Conservation (phyloP, 2,329 filamentous ascomycete species). For the Aspergillus aculeatus region DNA sequence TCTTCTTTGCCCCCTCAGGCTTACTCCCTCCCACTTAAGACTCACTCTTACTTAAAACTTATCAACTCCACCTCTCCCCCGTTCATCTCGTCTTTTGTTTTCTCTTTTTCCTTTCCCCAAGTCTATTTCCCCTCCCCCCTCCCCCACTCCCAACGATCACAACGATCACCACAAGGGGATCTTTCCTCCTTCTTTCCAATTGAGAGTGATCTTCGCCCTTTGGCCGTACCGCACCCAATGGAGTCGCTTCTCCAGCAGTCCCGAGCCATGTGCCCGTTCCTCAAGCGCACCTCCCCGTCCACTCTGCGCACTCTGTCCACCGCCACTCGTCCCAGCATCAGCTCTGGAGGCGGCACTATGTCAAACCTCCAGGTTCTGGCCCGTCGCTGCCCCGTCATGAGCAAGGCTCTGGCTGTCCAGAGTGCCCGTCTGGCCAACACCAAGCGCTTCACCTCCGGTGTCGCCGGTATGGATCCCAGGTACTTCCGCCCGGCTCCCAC, state of each 20-base stretch:
- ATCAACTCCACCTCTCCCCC: not conserved
- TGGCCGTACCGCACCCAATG: slow-evolving; percentile 55
- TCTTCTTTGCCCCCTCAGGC: slow-evolving; percentile 7
- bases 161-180: not conserved
- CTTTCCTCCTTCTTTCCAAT: not conserved
- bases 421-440: slow-evolving; percentile 42
- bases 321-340: slow-evolving; percentile 62
- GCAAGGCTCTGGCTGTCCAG: slow-evolving; percentile 92
- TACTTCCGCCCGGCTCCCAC: slow-evolving; percentile 51
- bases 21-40: not conserved
- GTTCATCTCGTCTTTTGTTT: slow-evolving; percentile 3
- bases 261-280: slow-evolving; percentile 94
- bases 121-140: not conserved
- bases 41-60: not conserved
- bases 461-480: slow-evolving; percentile 36
- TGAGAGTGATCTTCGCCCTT: not conserved
- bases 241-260: slow-evolving; percentile 93
- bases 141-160: not conserved
- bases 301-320: slow-evolving; percentile 84
- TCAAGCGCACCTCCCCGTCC: slow-evolving; percentile 89
- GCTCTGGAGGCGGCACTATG: slow-evolving; percentile 83
- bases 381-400: slow-evolving; percentile 96
- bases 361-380: slow-evolving; percentile 94
- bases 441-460: slow-evolving; percentile 41
- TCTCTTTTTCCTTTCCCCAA: not conserved